Percentiles rank a stretch among this genome's conserved stretches.
phyloP scores from a whole-genome alignment of 2,329 filamentous ascomycete genomes.

The Ophiocordyceps unilateralis region DNA sequence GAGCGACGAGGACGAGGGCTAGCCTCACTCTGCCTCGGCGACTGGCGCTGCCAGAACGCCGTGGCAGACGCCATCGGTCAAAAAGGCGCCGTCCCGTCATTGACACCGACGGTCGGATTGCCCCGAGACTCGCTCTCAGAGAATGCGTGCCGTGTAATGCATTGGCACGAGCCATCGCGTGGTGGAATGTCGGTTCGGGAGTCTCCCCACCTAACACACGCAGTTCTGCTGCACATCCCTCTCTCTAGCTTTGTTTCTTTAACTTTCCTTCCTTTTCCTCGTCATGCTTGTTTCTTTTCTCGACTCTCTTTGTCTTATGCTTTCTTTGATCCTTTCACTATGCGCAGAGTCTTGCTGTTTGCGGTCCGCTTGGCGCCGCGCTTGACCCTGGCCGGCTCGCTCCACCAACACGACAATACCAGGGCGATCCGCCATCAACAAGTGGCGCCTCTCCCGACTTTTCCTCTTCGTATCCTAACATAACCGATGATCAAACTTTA shows the following conservation, averaged over 20 bases:
- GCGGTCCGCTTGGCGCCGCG: background rate
- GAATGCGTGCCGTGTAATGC: background rate
- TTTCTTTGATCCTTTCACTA: too few relatives aligned
- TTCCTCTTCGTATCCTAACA: background rate
- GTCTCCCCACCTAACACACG: too few relatives aligned
- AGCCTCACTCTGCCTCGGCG: background rate
- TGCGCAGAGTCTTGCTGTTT: background rate
- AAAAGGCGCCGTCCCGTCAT: background rate
- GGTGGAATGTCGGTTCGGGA: background rate
- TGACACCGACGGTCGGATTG: background rate
- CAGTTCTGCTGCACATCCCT: too few relatives aligned
- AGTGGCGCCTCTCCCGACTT: background rate
- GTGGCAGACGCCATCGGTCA: background rate
- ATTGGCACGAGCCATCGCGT: background rate
- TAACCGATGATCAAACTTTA: background rate
- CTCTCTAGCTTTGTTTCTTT: background rate
- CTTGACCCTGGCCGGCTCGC: background rate
- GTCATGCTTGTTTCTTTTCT: background rate
- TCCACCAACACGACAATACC: background rate
- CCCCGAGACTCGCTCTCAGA: background rate
- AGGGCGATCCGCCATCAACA: background rate
- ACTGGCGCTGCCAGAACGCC: background rate
- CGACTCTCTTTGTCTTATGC: too few relatives aligned
- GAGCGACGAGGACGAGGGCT: constrained; percentile 39
- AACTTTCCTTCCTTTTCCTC: background rate